Conservation (phyloP, 345 rosid genomes). For the Barbarea vulgaris region DNA sequence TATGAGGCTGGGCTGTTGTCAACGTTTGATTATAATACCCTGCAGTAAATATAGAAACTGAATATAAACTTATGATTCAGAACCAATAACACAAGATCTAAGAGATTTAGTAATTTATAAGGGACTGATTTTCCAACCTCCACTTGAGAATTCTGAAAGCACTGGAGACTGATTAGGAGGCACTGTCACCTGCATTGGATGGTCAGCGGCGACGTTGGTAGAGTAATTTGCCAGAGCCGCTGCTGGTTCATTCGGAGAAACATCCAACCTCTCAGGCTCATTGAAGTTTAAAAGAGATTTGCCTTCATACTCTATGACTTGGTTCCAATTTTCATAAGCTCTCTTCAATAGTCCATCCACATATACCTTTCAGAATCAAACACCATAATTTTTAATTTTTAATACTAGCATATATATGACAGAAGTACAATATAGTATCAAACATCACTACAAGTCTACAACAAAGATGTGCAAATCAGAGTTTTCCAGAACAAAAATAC, state of each 20-base stretch:
- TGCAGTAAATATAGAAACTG: slow-evolving; percentile 33
- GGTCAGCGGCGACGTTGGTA: slow-evolving; percentile 32
- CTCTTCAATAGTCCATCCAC: slow-evolving; percentile 77
- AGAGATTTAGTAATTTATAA: neutral
- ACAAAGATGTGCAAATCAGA: neutral
- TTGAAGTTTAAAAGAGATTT: slow-evolving; percentile 63
- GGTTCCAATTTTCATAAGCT: slow-evolving; percentile 87
- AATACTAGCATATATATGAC: neutral
- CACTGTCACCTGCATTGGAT: slow-evolving; percentile 50
- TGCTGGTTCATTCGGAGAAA: slow-evolving; percentile 48
- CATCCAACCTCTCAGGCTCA: slow-evolving; percentile 53
- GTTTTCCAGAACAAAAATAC: neutral
- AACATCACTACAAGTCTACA: neutral
- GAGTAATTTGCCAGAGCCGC: slow-evolving; percentile 33
- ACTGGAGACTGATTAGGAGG: slow-evolving; percentile 49
- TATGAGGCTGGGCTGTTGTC: slow-evolving; percentile 39
- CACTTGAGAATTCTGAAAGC: slow-evolving; percentile 49
- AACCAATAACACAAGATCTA: neutral
- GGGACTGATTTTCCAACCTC: slow-evolving; percentile 51
- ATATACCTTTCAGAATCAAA: slow-evolving; percentile 54
- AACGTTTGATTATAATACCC: slow-evolving; percentile 57
- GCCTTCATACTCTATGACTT: slow-evolving; percentile 80
- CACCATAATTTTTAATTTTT: neutral
- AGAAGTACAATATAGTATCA: neutral
- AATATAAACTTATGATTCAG: neutral